Conservation (phyloP, 2,329 filamentous ascomycete genomes). For the Colletotrichum incanum region DNA sequence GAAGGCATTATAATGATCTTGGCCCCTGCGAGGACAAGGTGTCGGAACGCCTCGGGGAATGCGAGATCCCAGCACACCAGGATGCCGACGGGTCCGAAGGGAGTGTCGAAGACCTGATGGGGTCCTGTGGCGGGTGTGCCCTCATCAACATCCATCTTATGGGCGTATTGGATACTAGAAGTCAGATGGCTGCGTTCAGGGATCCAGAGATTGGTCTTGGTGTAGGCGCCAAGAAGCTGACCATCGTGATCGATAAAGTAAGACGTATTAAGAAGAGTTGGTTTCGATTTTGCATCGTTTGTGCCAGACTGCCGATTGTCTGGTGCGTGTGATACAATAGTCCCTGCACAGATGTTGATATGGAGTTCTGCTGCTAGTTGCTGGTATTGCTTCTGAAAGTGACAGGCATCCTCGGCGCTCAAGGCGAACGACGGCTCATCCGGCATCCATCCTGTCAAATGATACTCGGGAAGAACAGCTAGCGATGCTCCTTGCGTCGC, state of each 20-base stretch:
- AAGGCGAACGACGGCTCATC: slow-evolving; percentile 32
- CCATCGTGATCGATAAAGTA: slow-evolving; percentile 68
- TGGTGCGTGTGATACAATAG: slow-evolving; percentile 69
- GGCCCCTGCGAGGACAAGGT: slow-evolving; percentile 68
- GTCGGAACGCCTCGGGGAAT: slow-evolving; percentile 73
- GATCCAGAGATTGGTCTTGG: slow-evolving; percentile 72
- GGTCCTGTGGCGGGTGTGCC: slow-evolving; percentile 36
- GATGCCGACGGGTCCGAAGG: slow-evolving; percentile 68
- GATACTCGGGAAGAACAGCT: slow-evolving; percentile 34
- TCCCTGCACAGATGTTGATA: slow-evolving; percentile 72
- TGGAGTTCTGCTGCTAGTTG: slow-evolving; percentile 66
- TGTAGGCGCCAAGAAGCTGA: slow-evolving; percentile 65
- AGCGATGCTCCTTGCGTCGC: slow-evolving; percentile 31
- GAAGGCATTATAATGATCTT: slow-evolving; percentile 73
- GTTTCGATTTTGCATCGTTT: background rate
- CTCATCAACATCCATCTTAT: background rate
- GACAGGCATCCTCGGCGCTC: slow-evolving; percentile 10
- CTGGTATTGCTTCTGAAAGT: slow-evolving; percentile 65
- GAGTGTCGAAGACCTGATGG: slow-evolving; percentile 59
- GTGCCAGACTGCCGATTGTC: background rate
- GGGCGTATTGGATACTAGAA: slow-evolving; percentile 48
- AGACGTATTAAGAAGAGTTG: slow-evolving; percentile 56
- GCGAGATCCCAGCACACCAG: slow-evolving; percentile 74
- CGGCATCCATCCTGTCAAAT: slow-evolving; percentile 38
- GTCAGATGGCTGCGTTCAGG: slow-evolving; percentile 65